Percentiles rank a stretch among this genome's conserved stretches.
These are phyloP conservation scores for Pseudomonodictys pantanalensis DNA, from an alignment of 495 filamentous ascomycete species.

Conservation along the genomic window DNA sequence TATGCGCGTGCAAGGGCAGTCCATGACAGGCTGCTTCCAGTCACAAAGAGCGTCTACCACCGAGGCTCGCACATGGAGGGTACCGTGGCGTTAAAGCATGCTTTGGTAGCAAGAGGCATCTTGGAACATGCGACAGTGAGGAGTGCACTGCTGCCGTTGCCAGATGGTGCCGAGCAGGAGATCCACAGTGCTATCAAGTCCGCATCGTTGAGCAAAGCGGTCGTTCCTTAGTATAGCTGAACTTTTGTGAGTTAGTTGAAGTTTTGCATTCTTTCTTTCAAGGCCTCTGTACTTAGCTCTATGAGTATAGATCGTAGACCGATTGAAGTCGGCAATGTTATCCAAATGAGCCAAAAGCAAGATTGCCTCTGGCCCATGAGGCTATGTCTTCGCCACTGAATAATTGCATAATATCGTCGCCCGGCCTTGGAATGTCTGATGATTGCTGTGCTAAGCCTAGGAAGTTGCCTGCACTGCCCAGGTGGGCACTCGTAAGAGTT, in stretches of 20 bases:
- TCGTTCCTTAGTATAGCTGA: not conserved
- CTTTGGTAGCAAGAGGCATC: constrained; percentile 40
- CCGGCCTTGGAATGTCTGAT: not conserved
- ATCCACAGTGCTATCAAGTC: constrained; percentile 21
- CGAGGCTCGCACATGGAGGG: constrained; percentile 43
- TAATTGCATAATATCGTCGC: not conserved
- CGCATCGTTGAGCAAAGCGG: not conserved
- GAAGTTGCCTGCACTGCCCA: not conserved
- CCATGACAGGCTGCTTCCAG: constrained; percentile 38
- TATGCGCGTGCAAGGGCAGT: constrained; percentile 38
- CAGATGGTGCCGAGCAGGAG: constrained; percentile 37
- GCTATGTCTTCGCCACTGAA: not conserved
- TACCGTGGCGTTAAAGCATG: constrained; percentile 41
- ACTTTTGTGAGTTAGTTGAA: too few species aligned
- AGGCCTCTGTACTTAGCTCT: too few species aligned
- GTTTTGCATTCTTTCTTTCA: too few species aligned
- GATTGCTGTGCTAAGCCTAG: not conserved
- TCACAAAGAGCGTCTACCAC: constrained; percentile 41
- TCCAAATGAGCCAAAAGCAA: not conserved
- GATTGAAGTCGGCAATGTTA: too few species aligned
- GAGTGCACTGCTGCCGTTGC: constrained; percentile 36
- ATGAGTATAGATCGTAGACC: not conserved
- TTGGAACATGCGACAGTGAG: constrained; percentile 40
- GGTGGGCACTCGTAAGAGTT: not conserved
- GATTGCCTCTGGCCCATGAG: not conserved